Percentiles rank a stretch among this genome's conserved stretches.
These are phyloP conservation scores for Salix dunnii DNA, from an alignment of 345 rosid genomes.

Conservation along the genomic window DNA sequence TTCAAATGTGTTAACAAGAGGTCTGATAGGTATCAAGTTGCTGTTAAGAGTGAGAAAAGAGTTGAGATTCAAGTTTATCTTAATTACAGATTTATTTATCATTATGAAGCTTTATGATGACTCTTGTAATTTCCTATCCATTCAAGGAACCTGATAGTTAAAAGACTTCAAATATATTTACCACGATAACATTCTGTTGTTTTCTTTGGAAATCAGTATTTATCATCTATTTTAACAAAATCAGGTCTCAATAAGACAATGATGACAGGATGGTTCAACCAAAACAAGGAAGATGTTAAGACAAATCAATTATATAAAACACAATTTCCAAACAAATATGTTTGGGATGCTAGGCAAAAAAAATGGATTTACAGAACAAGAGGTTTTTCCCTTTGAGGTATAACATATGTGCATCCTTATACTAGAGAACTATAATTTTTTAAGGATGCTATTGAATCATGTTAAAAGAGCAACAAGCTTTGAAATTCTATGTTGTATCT, in stretches of 20 bases:
- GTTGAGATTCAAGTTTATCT: background rate
- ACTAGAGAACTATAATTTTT: background rate
- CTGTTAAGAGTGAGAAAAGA: background rate
- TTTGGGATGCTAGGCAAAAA: background rate
- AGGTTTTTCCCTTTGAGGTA: background rate
- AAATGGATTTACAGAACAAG: background rate
- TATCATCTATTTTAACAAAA: background rate
- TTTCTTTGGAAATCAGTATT: background rate
- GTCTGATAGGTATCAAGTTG: background rate
- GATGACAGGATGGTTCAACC: background rate
- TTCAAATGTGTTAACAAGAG: background rate
- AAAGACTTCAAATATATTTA: background rate
- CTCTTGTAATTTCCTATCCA: background rate
- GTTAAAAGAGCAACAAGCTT: background rate
- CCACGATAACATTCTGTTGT: background rate
- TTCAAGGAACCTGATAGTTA: background rate
- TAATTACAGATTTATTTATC: background rate
- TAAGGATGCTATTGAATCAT: background rate
- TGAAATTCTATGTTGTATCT: background rate
- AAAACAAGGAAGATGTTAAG: background rate
- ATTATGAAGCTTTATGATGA: background rate
- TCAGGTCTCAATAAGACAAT: background rate
- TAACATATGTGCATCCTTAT: background rate
- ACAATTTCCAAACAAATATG: background rate
- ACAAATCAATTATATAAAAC: background rate